Evolutionary conservation across 108 stramenopile genomes (phyloP), one percentile per base, ranked within the genome.

Genomic region (Cyclotella atomus): DNA sequence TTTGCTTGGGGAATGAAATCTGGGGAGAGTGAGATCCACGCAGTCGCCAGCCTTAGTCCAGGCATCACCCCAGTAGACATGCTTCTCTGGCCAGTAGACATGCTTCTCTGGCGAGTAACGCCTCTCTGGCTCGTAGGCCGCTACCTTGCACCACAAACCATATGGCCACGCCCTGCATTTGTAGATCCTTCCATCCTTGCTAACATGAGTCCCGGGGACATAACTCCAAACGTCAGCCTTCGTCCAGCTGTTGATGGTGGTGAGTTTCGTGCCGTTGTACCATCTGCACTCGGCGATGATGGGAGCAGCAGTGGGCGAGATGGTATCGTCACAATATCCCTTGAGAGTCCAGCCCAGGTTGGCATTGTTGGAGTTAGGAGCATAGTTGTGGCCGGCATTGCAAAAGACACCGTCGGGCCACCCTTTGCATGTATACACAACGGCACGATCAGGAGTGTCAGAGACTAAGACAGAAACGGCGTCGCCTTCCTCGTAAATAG

Each of bases 381-480:
- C 24, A 38, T 27, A 68, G 50, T 53, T 33, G 30, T 12, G 34
- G 3, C 53, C 56, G 14, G 55, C 56, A 44, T 70, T 70, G 55
- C 69, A 70, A 38, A 43, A 70, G 9, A 27, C 69, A 16, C 43
- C 55, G 9, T 57, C 4, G 56, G 69, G 69, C 38, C 29, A 70
- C 10, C 28, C 36, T 46, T 43, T 70, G 69, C 69, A 70, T 20
- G 35, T 55, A 38, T 70, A 70, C 21, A 70, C 69, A 17, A 70
- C 43, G 3, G 41, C 23, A 24, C 67, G 49, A 5, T 52, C 32
- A n/a, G 59, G 59, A 29, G 28, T 14, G 20, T 20, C 28, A 8
- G 67, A 36, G 35, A 29, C 41, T 23, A 68, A 17, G 6, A 29
- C 45, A 4, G 45, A 9, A 14, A 38, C 45, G 17, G 4, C 3